Conservation (phyloP, 768 basidiomycete genomes). For the Gymnopilus junonius region DNA sequence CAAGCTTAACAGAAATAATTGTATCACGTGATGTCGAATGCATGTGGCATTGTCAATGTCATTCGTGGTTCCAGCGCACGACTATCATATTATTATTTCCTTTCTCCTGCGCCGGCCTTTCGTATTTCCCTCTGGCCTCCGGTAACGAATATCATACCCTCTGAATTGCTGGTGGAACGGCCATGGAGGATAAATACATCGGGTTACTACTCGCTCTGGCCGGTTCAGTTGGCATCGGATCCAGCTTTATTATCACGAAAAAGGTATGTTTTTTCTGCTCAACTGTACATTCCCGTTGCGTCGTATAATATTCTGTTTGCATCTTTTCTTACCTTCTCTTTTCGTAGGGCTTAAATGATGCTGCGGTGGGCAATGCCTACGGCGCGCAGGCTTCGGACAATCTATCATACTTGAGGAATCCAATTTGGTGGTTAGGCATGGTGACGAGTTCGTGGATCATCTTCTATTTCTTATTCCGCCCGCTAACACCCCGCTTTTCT, state of each 20-base stretch:
- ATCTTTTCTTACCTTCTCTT: background rate
- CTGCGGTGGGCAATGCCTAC: constrained; percentile 55
- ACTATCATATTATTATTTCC: background rate
- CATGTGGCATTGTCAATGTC: background rate
- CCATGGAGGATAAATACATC: constrained; percentile 89
- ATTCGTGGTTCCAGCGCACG: background rate
- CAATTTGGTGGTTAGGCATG: constrained; percentile 98
- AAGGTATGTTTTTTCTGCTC: constrained; percentile 83
- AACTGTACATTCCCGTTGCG: background rate
- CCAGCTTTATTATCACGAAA: constrained; percentile 98
- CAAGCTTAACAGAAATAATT: background rate
- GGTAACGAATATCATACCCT: background rate
- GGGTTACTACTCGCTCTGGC: constrained; percentile 89
- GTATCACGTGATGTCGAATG: background rate
- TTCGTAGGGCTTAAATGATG: constrained; percentile 85
- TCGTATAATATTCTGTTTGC: background rate
- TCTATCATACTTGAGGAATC: constrained; percentile 84
- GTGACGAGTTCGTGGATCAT: constrained; percentile 71
- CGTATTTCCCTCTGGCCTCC: background rate
- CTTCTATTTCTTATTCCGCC: constrained; percentile 1
- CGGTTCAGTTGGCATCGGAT: constrained; percentile 87
- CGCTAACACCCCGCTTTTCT: background rate
- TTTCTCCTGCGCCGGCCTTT: background rate
- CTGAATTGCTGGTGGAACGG: background rate
- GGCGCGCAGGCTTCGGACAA: constrained; percentile 77